These are phyloP conservation scores for Kwoniella dejecticola DNA, from an alignment of 768 basidiomycete species.

Conservation along the genomic window DNA sequence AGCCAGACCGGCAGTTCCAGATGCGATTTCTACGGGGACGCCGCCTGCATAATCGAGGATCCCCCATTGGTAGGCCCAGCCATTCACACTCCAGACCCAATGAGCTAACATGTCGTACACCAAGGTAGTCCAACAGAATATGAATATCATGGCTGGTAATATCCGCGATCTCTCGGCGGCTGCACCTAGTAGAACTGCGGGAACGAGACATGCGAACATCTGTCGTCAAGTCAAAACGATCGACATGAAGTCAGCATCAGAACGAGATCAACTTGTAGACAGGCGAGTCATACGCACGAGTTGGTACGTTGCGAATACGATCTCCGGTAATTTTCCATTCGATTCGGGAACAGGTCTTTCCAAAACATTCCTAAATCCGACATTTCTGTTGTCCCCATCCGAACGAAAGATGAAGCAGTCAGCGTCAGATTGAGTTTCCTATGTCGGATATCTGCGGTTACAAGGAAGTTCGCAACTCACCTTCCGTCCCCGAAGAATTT, in stretches of 20 bases:
- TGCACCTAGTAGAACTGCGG: conserved; percentile 76
- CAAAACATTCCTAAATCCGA: conserved; percentile 52
- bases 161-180: conserved; percentile 85
- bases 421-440: too few relatives aligned
- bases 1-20: conserved; percentile 87
- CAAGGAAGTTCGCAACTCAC: too few relatives aligned
- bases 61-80: conserved; percentile 75
- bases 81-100: conserved; percentile 90
- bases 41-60: conserved; percentile 77
- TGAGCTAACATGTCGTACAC: conserved; percentile 94
- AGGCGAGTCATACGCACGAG: conserved; percentile 31
- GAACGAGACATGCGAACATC: conserved; percentile 66
- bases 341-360: conserved; percentile 53
- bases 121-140: conserved; percentile 82
- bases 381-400: too few relatives aligned
- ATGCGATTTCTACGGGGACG: conserved; percentile 94
- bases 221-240: background rate
- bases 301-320: conserved; percentile 51
- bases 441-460: too few relatives aligned
- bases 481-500: conserved; percentile 52
- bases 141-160: conserved; percentile 82
- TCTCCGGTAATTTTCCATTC: conserved; percentile 55
- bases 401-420: background rate
- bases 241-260: background rate
- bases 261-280: too few relatives aligned